Evolutionary conservation across 2,329 filamentous ascomycete genomes (phyloP).

Genomic region (Orbilia quercus): DNA sequence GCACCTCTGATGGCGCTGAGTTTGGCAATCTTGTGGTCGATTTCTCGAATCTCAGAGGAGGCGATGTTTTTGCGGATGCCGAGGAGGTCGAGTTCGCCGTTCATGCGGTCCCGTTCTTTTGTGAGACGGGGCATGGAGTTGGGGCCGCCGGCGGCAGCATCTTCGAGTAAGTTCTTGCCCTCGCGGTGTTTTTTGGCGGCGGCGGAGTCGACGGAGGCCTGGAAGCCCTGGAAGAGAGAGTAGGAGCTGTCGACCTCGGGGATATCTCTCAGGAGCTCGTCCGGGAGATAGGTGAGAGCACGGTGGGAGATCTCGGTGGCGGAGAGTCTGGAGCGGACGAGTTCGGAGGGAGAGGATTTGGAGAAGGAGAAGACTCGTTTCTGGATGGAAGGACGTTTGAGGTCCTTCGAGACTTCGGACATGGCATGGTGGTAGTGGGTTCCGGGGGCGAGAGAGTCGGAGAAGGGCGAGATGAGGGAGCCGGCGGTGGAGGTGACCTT

Average conservation of each 20-base stretch:
- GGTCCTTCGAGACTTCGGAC: conserved; percentile 86
- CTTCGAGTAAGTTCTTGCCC: conserved; percentile 57
- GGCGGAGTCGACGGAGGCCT: conserved; percentile 82
- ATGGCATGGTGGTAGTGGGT: conserved; percentile 86
- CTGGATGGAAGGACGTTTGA: conserved; percentile 84
- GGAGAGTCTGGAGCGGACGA: conserved; percentile 91
- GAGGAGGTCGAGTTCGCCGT: conserved; percentile 90
- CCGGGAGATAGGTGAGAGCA: conserved; percentile 85
- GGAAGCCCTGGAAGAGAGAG: conserved; percentile 95
- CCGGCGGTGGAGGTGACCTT: conserved; percentile 95
- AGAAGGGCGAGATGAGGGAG: conserved; percentile 80
- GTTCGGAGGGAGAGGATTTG: conserved; percentile 88
- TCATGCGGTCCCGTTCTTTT: conserved; percentile 81
- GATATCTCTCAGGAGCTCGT: conserved; percentile 88
- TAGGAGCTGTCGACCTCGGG: conserved; percentile 87
- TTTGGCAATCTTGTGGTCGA: conserved; percentile 96
- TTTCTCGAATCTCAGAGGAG: conserved; percentile 92
- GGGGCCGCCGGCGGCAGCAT: conserved; percentile 41
- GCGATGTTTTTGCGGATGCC: conserved; percentile 96
- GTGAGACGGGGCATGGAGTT: conserved; percentile 75
- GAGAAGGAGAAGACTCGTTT: conserved; percentile 91
- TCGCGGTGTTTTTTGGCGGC: conserved; percentile 66
- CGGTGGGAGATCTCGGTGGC: conserved; percentile 93
- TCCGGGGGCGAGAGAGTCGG: conserved; percentile 68
- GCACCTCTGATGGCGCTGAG: conserved; percentile 92